Evolutionary conservation across 306 rosid genomes (phyloP).

Genomic region (Spatholobus suberectus): DNA sequence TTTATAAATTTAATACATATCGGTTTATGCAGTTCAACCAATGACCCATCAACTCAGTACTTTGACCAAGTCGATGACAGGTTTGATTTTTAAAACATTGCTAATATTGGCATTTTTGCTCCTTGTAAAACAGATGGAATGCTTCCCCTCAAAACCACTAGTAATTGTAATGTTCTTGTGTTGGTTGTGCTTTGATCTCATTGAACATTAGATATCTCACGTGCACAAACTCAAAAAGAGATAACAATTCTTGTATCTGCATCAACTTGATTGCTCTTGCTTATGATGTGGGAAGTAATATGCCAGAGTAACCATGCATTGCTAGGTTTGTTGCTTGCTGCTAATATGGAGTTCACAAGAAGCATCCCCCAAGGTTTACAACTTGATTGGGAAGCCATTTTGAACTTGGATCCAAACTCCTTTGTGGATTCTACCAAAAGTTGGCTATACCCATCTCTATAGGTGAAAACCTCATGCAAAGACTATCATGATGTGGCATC

Average conservation of each 20-base stretch:
- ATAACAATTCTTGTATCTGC: too few relatives aligned
- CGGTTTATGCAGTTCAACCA: too few relatives aligned
- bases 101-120: too few relatives aligned
- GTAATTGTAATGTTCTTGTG: slow-evolving; percentile 57
- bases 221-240: too few relatives aligned
- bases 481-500: slow-evolving; percentile 80
- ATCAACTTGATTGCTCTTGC: too few relatives aligned
- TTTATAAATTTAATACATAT: too few relatives aligned
- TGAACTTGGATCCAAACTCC: slow-evolving; percentile 64
- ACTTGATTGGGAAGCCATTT: slow-evolving; percentile 95
- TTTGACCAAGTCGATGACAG: too few relatives aligned
- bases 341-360: slow-evolving; percentile 90
- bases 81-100: too few relatives aligned
- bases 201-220: background rate
- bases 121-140: slow-evolving; percentile 72
- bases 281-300: too few relatives aligned
- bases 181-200: slow-evolving; percentile 25
- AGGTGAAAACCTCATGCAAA: slow-evolving; percentile 85
- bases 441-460: slow-evolving; percentile 87
- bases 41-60: too few relatives aligned
- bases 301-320: too few relatives aligned
- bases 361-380: slow-evolving; percentile 77
- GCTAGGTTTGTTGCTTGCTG: slow-evolving; percentile 90
- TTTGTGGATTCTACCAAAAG: slow-evolving; percentile 72
- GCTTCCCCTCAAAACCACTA: slow-evolving; percentile 74